A percentile compares a stretch with the other conserved stretches of the same genome.
These are phyloP conservation scores for Aspergillus panamensis DNA, from an alignment of 495 filamentous ascomycete genomes.

Conservation along the genomic window DNA sequence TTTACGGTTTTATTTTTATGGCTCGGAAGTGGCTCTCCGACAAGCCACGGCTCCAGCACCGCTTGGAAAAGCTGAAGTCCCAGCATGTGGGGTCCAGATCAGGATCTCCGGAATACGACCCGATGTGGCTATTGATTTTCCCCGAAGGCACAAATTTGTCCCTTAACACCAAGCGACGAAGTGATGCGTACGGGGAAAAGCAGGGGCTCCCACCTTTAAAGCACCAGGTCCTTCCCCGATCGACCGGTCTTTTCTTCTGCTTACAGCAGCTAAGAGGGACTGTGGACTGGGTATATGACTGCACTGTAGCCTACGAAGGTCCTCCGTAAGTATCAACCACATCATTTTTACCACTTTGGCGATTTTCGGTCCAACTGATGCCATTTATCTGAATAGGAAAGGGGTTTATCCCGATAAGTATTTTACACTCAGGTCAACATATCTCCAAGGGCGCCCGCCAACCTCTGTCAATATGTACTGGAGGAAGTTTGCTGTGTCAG, in stretches of 20 bases:
- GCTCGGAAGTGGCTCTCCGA: constrained; percentile 64
- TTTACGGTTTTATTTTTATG: constrained; percentile 69
- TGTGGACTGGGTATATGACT: constrained; percentile 66
- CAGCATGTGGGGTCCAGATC: constrained; percentile 49
- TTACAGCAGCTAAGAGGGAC: constrained; percentile 57
- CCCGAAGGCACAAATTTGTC: constrained; percentile 67
- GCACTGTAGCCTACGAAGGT: constrained; percentile 66
- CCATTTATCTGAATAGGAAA: constrained; percentile 34
- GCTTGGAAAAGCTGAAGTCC: constrained; percentile 56
- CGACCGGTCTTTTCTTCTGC: constrained; percentile 62
- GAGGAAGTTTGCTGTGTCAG: constrained; percentile 55
- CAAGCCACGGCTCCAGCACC: constrained; percentile 56
- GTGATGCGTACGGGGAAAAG: constrained; percentile 55
- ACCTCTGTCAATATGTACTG: constrained; percentile 71
- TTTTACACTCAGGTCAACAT: constrained; percentile 62
- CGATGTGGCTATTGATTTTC: constrained; percentile 70
- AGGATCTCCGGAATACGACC: constrained; percentile 49
- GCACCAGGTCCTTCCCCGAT: constrained; percentile 59
- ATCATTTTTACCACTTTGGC: background rate
- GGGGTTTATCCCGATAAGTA: constrained; percentile 62
- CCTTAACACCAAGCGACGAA: constrained; percentile 53
- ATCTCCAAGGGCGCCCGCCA: constrained; percentile 61
- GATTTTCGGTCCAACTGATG: background rate
- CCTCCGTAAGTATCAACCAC: constrained; percentile 51
- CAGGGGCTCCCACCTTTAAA: constrained; percentile 48